Base-by-base conservation (phyloP, 371 early-diverging fungal species). In the Capillidium heterosporum region DNA sequence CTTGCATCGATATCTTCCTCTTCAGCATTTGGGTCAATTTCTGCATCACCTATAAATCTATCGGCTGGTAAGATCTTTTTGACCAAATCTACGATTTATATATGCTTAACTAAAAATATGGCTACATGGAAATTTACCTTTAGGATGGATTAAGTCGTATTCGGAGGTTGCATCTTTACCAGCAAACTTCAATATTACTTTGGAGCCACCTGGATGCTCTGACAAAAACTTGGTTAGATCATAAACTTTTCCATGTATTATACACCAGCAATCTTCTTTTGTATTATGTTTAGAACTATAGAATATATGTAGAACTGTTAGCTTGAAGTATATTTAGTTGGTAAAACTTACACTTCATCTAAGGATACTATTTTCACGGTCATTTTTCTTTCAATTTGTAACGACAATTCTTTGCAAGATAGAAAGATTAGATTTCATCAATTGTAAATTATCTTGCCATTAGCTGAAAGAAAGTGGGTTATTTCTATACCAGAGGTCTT, bases 111-210 rank as follows among this genome's bases (percentile, higher is more conserved):
- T 26, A 42, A 42, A 21, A 17, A 35, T 5, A 11, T 27, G 15
- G 11, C 13, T 21, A 54, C 10, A 19, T 11, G 28, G 21, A 21
- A 10, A 42, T 2, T 19, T 40, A 55, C 55, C 55, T 31, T 39
- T 55, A 10, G 78, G 68, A 59, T 75, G 75, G 47, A 74, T 65
- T 27, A 74, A 73, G n/a, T 91, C 91, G 65, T 91, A 92, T 4
- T 84, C 87, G 32, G 75, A 76, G 17, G 89, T 86, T 28, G 89
- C 87, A 60, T 90, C 91, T 46, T 72, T 68, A 35, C 89, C 90
- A 11, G 76, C 80, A 50, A 76, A 72, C 60, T 81, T 75, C 29
- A 79, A 51, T 53, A 78, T 78, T 23, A 79, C 75, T 50, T 75
- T 77, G 55, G 71, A 71, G 10, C 82, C 82, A 41, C 84, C 80